Conservation (phyloP, 805 yeast genomes). For the Suhomyces pyralidae region DNA sequence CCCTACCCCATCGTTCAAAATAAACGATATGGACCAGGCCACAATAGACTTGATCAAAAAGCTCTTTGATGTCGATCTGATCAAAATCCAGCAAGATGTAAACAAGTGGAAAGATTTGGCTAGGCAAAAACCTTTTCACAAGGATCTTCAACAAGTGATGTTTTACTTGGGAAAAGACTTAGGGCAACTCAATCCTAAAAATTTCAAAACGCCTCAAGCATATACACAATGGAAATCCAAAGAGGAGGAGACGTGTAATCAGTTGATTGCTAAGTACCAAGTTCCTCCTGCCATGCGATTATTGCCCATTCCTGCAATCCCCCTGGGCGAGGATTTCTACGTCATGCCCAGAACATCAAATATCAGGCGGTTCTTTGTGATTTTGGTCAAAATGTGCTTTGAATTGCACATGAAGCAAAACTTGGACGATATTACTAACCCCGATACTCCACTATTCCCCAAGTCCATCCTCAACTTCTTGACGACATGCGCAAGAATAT, state of each 20-base stretch:
- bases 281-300: constrained; percentile 32
- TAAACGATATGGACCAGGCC: constrained; percentile 55
- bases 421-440: constrained; percentile 3
- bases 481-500: constrained; percentile 45
- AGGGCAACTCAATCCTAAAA: constrained; percentile 35
- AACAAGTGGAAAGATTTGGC: constrained; percentile 38
- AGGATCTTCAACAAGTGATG: constrained; percentile 31
- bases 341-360: constrained; percentile 31
- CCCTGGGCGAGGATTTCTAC: constrained; percentile 36
- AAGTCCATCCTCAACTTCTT: constrained; percentile 45
- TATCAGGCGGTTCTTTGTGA: constrained; percentile 38
- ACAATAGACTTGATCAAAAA: constrained; percentile 37
- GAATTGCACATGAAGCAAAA: constrained; percentile 27
- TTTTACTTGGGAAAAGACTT: constrained; percentile 36
- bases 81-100: constrained; percentile 55
- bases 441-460: constrained; percentile 27
- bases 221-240: constrained; percentile 34
- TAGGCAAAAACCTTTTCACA: constrained; percentile 37
- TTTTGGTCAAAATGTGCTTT: constrained; percentile 43
- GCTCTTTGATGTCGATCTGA: constrained; percentile 48
- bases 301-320: constrained; percentile 29
- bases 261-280: constrained; percentile 26
- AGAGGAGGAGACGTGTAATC: constrained; percentile 22
- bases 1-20: constrained; percentile 48
- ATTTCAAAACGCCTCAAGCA: constrained; percentile 20